Evolutionary conservation across 148 eudicot genomes (phyloP).

Genomic region (Silene uniflora): DNA sequence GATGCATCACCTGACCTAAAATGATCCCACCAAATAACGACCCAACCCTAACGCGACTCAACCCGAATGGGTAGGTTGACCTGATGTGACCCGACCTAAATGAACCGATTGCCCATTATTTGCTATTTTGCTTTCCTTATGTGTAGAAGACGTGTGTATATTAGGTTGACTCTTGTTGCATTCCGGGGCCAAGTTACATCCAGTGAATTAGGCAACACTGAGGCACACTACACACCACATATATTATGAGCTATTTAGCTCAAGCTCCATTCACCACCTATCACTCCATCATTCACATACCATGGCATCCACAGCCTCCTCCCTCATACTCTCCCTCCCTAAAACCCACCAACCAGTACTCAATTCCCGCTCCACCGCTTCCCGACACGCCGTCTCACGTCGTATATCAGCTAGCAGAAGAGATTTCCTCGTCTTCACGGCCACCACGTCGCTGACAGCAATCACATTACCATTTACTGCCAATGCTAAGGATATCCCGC

Average conservation of each 20-base stretch:
- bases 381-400: conserved; percentile 19
- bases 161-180: background rate
- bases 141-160: background rate
- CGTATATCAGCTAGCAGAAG: conserved; percentile 37
- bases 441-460: conserved; percentile 43
- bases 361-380: conserved; percentile 20
- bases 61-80: no score
- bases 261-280: conserved; percentile 1
- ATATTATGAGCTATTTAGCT: background rate
- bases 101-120: no score
- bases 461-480: conserved; percentile 34
- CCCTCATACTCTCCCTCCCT: conserved; percentile 15
- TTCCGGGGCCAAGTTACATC: conserved; percentile 1
- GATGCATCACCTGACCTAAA: no score
- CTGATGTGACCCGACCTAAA: no score
- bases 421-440: conserved; percentile 45
- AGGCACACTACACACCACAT: conserved; percentile 7
- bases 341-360: conserved; percentile 16
- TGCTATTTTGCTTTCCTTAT: background rate
- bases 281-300: conserved; percentile 13
- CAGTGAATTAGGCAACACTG: background rate
- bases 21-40: no score
- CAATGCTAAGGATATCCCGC: conserved; percentile 53
- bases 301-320: conserved; percentile 62
- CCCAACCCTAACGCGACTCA: no score